Conservation (phyloP, 2,329 filamentous ascomycete species). For the Trichocomaceae sp. region DNA sequence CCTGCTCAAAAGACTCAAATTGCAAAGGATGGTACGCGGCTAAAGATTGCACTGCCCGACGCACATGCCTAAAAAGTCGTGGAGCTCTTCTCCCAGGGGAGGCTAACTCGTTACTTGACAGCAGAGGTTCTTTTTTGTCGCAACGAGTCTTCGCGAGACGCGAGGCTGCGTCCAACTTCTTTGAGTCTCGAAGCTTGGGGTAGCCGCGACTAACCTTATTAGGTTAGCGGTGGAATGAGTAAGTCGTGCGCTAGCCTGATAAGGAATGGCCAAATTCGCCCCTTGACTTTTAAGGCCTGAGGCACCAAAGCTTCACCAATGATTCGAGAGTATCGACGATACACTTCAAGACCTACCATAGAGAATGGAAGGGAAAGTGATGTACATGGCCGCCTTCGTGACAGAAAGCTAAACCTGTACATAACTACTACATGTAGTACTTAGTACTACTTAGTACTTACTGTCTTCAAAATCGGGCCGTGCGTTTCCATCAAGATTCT, state of each 20-base stretch:
- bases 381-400: not conserved
- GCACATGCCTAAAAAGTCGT: not conserved
- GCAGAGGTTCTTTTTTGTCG: conserved; percentile 2
- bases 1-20: not conserved
- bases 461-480: not conserved
- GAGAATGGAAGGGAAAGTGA: not conserved
- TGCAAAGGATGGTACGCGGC: not conserved
- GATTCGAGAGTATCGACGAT: not conserved
- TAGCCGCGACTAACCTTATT: conserved; percentile 1
- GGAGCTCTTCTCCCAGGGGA: not conserved
- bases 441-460: too few species aligned
- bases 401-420: not conserved
- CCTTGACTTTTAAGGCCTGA: not conserved
- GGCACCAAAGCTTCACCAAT: not conserved
- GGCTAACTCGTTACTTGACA: not conserved
- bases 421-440: too few species aligned
- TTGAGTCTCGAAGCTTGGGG: conserved; percentile 11
- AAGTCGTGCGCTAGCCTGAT: not conserved
- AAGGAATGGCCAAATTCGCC: not conserved
- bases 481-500: not conserved
- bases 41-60: not conserved
- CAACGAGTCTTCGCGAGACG: conserved; percentile 7
- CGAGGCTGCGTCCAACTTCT: conserved; percentile 11
- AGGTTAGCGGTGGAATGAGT: not conserved
- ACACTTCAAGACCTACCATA: not conserved